Conservation (phyloP, 805 yeast species). For the Nakazawaea ambrosiae region DNA sequence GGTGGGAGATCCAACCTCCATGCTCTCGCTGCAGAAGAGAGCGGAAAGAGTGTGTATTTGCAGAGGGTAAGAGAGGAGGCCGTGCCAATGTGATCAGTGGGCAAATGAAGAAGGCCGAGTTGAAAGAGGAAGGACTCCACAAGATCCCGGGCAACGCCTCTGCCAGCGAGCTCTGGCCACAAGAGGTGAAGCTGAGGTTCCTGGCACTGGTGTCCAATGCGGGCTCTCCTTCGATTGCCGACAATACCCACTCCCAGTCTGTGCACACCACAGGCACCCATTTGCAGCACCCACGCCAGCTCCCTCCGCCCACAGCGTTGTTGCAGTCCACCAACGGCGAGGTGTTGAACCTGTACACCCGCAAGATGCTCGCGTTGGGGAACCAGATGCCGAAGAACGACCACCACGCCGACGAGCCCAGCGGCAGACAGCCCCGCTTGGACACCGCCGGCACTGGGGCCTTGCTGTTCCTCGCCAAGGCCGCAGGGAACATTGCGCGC, state of each 20-base stretch:
- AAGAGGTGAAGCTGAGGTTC: conserved; percentile 6
- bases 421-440: background rate
- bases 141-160: conserved; percentile 11
- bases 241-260: background rate
- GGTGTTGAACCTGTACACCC: conserved; percentile 6
- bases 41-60: conserved; percentile 70
- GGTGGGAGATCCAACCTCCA: conserved; percentile 69
- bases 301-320: conserved; percentile 8
- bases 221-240: background rate
- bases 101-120: conserved; percentile 10
- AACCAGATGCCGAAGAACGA: background rate
- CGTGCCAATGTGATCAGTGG: conserved; percentile 13
- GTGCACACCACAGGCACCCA: background rate
- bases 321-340: conserved; percentile 5
- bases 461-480: conserved; percentile 64
- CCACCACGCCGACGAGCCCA: conserved; percentile 4
- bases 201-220: background rate
- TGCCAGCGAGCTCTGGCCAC: conserved; percentile 9
- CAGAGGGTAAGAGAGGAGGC: conserved; percentile 21
- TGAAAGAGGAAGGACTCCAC: background rate
- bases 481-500: conserved; percentile 70
- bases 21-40: conserved; percentile 84
- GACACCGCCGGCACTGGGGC: conserved; percentile 36
- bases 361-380: conserved; percentile 9
- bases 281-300: background rate